Conservation (phyloP, 371 early-diverging fungal genomes). For the Mortierella sp. region DNA sequence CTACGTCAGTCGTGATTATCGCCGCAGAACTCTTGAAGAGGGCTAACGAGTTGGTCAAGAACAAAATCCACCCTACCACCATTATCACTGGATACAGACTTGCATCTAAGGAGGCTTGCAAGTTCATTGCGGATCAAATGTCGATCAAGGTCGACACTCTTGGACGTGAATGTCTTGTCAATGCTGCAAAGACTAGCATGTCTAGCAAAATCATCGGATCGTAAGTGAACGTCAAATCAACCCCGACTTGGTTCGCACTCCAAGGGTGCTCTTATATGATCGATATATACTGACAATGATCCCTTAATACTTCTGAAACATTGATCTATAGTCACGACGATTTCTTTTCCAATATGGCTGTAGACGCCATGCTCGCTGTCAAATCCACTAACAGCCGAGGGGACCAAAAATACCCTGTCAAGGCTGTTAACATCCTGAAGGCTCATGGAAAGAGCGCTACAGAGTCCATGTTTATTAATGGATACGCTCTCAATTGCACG, state of each 20-base stretch:
- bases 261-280: not conserved
- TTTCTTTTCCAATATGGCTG: conserved; percentile 97
- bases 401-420: conserved; percentile 96
- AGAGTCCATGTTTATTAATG: conserved; percentile 94
- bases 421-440: conserved; percentile 99
- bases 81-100: conserved; percentile 98
- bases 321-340: conserved; percentile 81
- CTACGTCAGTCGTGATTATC: conserved; percentile 99
- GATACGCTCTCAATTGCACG: conserved; percentile 99
- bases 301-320: not conserved
- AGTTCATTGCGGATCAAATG: conserved; percentile 97
- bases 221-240: conserved; percentile 59
- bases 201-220: conserved; percentile 98
- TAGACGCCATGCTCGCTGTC: conserved; percentile 95
- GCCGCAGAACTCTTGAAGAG: conserved; percentile 98
- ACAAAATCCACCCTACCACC: conserved; percentile 98
- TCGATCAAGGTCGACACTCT: conserved; percentile 94
- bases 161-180: conserved; percentile 93
- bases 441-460: conserved; percentile 97
- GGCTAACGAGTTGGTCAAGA: conserved; percentile 97
- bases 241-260: not conserved
- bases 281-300: not conserved
- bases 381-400: conserved; percentile 89
- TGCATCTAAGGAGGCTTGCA: conserved; percentile 99
- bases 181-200: conserved; percentile 99